Conservation (phyloP, 495 filamentous ascomycete species). For the Aspergillus avenaceus region DNA sequence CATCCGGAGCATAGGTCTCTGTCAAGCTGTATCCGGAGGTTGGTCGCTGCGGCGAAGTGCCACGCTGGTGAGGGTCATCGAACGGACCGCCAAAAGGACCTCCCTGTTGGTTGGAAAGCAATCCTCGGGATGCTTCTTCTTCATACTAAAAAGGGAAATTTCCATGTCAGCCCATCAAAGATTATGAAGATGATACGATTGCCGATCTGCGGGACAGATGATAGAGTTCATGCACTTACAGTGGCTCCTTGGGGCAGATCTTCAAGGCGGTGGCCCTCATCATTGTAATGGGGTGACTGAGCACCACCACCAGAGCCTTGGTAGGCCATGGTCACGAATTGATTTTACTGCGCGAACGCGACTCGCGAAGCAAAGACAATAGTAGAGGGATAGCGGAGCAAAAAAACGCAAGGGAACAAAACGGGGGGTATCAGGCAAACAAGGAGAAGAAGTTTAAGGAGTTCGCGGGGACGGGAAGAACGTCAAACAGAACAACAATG, state of each 20-base stretch:
- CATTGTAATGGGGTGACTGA: constrained; percentile 34
- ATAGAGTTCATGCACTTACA: constrained; percentile 41
- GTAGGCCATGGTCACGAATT: constrained; percentile 48
- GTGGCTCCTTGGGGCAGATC: constrained; percentile 56
- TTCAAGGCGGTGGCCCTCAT: constrained; percentile 61
- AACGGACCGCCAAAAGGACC: constrained; percentile 60
- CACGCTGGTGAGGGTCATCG: constrained; percentile 63
- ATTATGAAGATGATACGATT: too few species aligned
- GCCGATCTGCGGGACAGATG: neutral
- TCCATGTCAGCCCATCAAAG: constrained; percentile 1
- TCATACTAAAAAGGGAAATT: constrained; percentile 40
- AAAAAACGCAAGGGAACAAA: constrained; percentile 16
- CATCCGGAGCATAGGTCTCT: constrained; percentile 76
- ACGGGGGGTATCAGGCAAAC: constrained; percentile 25
- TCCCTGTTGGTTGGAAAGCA: constrained; percentile 62
- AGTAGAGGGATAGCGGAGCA: constrained; percentile 9
- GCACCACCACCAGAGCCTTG: constrained; percentile 30
- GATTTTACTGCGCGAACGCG: constrained; percentile 8
- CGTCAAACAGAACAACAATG: constrained; percentile 11
- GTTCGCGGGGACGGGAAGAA: constrained; percentile 9
- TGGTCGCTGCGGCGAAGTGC: constrained; percentile 50
- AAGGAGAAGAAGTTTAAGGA: constrained; percentile 19
- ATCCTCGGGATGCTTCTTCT: constrained; percentile 70
- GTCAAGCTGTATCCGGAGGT: constrained; percentile 78
- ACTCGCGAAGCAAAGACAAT: constrained; percentile 10